Percentiles rank a stretch among this genome's conserved stretches.
Conservation (phyloP, 768 basidiomycete genomes). For the Kwoniella dendrophila region DNA sequence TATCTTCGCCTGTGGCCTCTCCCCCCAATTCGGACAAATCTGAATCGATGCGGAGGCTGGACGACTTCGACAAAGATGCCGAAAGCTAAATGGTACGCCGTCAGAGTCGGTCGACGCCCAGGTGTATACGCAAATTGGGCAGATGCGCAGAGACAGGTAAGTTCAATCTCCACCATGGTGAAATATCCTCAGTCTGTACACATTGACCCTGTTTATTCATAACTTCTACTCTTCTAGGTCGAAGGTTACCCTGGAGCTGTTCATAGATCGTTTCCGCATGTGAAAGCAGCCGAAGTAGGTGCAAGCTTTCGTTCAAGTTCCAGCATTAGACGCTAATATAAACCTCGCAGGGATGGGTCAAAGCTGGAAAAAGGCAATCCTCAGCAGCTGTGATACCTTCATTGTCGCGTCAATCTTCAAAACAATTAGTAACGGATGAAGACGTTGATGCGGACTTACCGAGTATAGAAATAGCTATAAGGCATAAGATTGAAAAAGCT, state of each 20-base stretch:
- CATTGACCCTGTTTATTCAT: no score
- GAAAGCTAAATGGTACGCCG: constrained; percentile 38
- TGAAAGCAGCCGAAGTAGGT: constrained; percentile 37
- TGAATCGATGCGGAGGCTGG: background rate
- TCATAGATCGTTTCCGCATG: constrained; percentile 30
- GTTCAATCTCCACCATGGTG: background rate
- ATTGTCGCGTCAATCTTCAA: background rate
- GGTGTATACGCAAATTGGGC: constrained; percentile 44
- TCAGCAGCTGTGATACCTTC: background rate
- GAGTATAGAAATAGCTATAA: no score
- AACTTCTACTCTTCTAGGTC: no score
- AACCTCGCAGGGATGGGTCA: constrained; percentile 10
- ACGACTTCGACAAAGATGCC: constrained; percentile 10
- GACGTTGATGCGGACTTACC: background rate
- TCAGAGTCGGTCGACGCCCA: constrained; percentile 35
- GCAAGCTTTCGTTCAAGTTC: no score
- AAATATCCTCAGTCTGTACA: background rate
- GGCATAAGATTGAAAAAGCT: no score
- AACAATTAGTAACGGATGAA: background rate
- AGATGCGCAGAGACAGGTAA: constrained; percentile 41
- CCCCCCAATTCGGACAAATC: background rate
- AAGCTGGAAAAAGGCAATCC: background rate
- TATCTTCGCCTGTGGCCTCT: no score
- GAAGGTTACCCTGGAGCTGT: constrained; percentile 35
- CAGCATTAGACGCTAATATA: no score